Evolutionary conservation across 208 protist species (phyloP).

Genomic region (Trypanosoma platydactyli): DNA sequence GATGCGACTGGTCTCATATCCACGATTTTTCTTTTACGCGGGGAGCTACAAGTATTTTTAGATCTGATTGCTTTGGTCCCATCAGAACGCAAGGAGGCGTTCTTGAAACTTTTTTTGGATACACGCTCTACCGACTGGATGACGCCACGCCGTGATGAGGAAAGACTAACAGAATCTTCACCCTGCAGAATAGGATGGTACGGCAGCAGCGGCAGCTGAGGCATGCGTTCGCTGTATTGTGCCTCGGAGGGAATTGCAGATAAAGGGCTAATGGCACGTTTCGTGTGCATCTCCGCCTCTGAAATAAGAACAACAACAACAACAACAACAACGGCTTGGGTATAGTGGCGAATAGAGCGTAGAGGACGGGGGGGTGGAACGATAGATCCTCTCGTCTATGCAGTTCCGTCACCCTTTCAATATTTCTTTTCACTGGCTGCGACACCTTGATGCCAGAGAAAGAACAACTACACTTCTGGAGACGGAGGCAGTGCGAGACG

Average conservation of each 20-base stretch:
- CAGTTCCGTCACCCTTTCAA: too few species aligned
- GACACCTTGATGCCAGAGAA: too few species aligned
- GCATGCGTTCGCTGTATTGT: conserved; percentile 19
- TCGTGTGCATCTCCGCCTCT: conserved; percentile 9
- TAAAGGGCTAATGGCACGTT: neutral
- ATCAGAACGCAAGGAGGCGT: neutral
- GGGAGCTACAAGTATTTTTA: neutral
- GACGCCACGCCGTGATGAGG: conserved; percentile 39
- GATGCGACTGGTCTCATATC: neutral
- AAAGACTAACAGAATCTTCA: conserved; percentile 6
- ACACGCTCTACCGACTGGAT: conserved; percentile 45
- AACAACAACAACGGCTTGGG: conserved; percentile 7
- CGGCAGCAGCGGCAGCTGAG: conserved; percentile 22
- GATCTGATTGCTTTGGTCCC: neutral
- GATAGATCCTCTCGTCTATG: neutral
- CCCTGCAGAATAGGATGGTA: conserved; percentile 12
- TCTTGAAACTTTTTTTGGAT: conserved; percentile 22
- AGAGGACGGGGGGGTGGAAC: neutral
- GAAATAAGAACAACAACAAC: conserved; percentile 14
- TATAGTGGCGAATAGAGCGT: conserved; percentile 8
- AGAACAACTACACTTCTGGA: conserved; percentile 4
- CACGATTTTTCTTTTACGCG: neutral
- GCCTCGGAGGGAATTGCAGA: conserved; percentile 43
- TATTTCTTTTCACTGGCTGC: too few species aligned
- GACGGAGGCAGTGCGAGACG: neutral